Conservation (phyloP, 208 protist species). For the Leishmania tarentolae region DNA sequence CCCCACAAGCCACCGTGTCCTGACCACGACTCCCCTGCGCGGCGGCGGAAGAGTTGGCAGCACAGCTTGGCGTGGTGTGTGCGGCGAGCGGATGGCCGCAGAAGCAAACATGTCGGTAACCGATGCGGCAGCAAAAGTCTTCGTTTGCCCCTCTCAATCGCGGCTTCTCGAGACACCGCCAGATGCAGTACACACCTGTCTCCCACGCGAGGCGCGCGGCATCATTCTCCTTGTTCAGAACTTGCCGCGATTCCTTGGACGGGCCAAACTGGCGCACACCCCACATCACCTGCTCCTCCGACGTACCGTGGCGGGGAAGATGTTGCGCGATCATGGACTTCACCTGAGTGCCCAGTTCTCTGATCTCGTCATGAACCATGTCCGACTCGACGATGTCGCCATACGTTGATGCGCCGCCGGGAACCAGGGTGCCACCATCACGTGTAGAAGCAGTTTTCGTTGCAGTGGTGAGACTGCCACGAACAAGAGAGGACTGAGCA, state of each 20-base stretch:
- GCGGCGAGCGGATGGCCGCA: conserved; percentile 67
- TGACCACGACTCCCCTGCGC: background rate
- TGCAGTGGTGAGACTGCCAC: background rate
- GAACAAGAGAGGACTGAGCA: background rate
- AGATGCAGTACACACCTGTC: conserved; percentile 81
- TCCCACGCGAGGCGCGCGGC: conserved; percentile 68
- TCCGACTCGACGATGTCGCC: conserved; percentile 63
- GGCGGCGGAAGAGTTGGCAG: conserved; percentile 12
- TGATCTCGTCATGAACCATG: conserved; percentile 80
- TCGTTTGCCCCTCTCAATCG: conserved; percentile 47
- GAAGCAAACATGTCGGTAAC: conserved; percentile 74
- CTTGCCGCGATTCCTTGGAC: conserved; percentile 60
- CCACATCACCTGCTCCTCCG: conserved; percentile 63
- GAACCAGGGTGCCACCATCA: background rate
- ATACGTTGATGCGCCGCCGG: conserved; percentile 25
- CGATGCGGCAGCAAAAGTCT: conserved; percentile 86
- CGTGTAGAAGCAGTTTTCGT: background rate
- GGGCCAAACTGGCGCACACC: conserved; percentile 78
- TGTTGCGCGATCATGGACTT: conserved; percentile 50
- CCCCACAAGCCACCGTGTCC: background rate
- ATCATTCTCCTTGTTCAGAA: conserved; percentile 77
- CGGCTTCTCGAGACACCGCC: conserved; percentile 54
- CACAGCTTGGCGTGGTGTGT: conserved; percentile 32
- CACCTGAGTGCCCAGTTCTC: conserved; percentile 50
- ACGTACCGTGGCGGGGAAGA: conserved; percentile 62